Base-by-base conservation (phyloP, 169 alveolate species). In the Babesia sp. region DNA sequence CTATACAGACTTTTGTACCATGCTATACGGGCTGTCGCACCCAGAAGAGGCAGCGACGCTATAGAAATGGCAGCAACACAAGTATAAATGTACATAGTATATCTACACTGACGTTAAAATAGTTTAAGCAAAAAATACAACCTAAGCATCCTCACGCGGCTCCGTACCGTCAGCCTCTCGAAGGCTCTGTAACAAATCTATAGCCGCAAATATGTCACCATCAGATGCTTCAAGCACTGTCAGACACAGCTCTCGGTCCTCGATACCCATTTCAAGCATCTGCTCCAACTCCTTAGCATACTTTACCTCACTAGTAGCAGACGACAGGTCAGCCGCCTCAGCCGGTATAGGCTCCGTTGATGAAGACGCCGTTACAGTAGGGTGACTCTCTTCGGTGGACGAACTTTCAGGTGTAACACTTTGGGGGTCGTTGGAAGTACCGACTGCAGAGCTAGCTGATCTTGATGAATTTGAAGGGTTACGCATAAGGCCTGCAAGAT, bases 181-280 rank as follows among this genome's bases (percentile, higher is more conserved):
- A 44, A 91, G 50, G 60, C 54, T 78, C 50, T 78, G 84, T 45
- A 91, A 68, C 16, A 87, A 75, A 42, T 85, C 95, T 22, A 91
- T 67, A 31, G 95, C 95, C 60, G 85, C 68, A 44, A 85, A 87
- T 18, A 91, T 51, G 71, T 91, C 92, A 44, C 95, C 95, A 54
- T 91, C 92, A 26, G 95, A 71, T 22, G 84, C 90, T 69, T 87
- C 82, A 12, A 91, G 73, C 4, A 94, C 94, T 45, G 77, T 87
- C 41, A 91, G 56, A 56, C 95, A 90, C 42, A 85, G 85, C 4
- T 90, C 89, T 0, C 85, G 82, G 64, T 91, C 94, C 24, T 91
- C 84, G 44, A 91, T 59, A 4, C 95, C 95, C 95, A 91, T 91
- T 37, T 58, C 89, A 24, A 74, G 81, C 68, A 91, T 89, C 37